Evolutionary conservation across 1,284 basidiomycete genomes (phyloP).

Genomic region (Apiotrichum domesticum): DNA sequence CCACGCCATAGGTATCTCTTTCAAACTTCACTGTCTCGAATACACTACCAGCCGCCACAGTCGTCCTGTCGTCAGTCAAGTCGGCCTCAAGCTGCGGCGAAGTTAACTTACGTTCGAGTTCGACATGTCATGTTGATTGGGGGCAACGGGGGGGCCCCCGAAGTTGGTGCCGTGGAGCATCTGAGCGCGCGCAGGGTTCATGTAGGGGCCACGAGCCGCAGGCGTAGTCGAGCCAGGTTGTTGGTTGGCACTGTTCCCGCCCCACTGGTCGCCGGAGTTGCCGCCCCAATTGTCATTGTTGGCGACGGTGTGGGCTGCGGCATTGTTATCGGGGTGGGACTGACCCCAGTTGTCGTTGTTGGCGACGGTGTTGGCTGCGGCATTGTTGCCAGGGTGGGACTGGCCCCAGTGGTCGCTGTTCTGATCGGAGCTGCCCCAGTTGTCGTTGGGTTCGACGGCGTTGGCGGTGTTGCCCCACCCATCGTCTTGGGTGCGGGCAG

Average conservation of each 20-base stretch:
- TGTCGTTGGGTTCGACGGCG: no score
- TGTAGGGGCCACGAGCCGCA: not conserved
- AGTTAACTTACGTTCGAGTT: not conserved
- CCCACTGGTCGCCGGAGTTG: no score
- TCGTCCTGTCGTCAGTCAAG: not conserved
- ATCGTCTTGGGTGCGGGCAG: no score
- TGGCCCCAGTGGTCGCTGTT: not conserved
- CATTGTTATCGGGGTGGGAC: no score
- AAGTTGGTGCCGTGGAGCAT: constrained; percentile 5
- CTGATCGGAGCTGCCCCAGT: not conserved
- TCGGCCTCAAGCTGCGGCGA: no score
- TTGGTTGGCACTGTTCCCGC: not conserved
- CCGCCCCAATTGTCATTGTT: constrained; percentile 2
- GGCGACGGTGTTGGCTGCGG: not conserved
- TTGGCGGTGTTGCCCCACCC: not conserved
- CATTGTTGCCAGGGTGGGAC: not conserved
- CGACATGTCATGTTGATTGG: no score
- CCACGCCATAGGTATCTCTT: no score
- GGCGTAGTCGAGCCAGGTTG: not conserved
- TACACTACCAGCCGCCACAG: not conserved
- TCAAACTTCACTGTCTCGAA: not conserved
- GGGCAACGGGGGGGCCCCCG: not conserved
- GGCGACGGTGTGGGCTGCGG: no score
- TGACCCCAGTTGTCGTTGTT: not conserved
- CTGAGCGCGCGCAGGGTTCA: constrained; percentile 6